These are phyloP conservation scores for Myxozyma nipponensis DNA, from an alignment of 805 yeast genomes.

Conservation along the genomic window DNA sequence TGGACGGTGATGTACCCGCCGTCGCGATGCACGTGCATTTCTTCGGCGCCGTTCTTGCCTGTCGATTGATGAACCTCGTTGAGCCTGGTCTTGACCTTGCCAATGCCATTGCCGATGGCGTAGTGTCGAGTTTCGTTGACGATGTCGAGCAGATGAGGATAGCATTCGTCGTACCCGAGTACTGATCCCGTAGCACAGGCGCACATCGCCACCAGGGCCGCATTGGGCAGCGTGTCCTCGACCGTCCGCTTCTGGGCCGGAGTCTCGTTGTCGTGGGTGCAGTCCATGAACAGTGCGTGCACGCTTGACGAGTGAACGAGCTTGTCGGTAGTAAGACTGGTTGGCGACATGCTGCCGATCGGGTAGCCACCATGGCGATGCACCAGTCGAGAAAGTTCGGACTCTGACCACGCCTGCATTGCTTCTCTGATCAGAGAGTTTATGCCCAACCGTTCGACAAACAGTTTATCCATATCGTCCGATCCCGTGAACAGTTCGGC, in stretches of 20 bases:
- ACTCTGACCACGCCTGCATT: slow-evolving; percentile 91
- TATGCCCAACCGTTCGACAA: slow-evolving; percentile 86
- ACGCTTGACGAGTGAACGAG: slow-evolving; percentile 68
- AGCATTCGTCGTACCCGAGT: slow-evolving; percentile 90
- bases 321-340: slow-evolving; percentile 41
- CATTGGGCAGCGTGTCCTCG: slow-evolving; percentile 91
- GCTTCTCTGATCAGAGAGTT: slow-evolving; percentile 91
- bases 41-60: slow-evolving; percentile 59
- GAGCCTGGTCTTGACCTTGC: slow-evolving; percentile 54
- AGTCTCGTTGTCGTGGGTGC: slow-evolving; percentile 92
- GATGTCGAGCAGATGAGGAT: slow-evolving; percentile 73
- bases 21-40: slow-evolving; percentile 91
- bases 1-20: slow-evolving; percentile 90
- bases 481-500: slow-evolving; percentile 94
- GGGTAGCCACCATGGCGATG: slow-evolving; percentile 95
- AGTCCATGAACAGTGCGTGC: slow-evolving; percentile 94
- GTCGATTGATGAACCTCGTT: slow-evolving; percentile 39
- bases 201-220: slow-evolving; percentile 90
- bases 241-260: slow-evolving; percentile 87
- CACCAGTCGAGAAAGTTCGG: slow-evolving; percentile 77
- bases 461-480: slow-evolving; percentile 82
- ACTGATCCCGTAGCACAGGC: slow-evolving; percentile 93
- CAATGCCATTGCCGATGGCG: slow-evolving; percentile 57
- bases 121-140: slow-evolving; percentile 73
- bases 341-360: slow-evolving; percentile 70